A percentile compares a stretch with the other conserved stretches of the same genome.
Evolutionary conservation across 139 green algal genomes (phyloP).

Genomic region (Raphidocelis subcapitata): DNA sequence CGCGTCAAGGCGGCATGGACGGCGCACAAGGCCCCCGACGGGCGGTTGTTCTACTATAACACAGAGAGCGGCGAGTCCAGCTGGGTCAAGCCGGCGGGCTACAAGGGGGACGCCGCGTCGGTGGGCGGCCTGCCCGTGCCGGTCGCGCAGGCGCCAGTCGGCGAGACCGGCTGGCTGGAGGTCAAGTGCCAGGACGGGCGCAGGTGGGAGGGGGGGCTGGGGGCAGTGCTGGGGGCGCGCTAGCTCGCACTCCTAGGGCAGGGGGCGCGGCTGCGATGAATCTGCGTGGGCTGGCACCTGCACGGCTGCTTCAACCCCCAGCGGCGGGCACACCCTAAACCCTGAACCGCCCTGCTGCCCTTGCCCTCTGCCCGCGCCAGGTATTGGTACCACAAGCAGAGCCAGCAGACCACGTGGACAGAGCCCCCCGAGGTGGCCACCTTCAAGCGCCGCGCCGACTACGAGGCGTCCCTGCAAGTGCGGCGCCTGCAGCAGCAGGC

Average conservation of each 20-base stretch:
- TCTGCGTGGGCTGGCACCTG: too few species aligned
- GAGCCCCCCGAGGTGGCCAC: too few species aligned
- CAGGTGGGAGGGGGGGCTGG: conserved; percentile 20
- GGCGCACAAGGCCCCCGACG: conserved; percentile 58
- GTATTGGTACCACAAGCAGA: too few species aligned
- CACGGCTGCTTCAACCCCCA: too few species aligned
- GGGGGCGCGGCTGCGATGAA: too few species aligned
- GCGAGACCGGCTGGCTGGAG: conserved; percentile 62
- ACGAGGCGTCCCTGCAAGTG: too few species aligned
- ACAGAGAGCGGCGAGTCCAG: conserved; percentile 54
- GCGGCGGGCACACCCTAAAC: too few species aligned
- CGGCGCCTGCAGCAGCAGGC: not conserved
- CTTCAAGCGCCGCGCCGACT: too few species aligned
- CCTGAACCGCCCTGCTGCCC: too few species aligned
- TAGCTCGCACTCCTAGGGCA: too few species aligned
- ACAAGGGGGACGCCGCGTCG: conserved; percentile 36
- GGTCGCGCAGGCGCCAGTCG: conserved; percentile 15
- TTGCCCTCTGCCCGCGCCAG: too few species aligned
- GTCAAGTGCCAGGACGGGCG: conserved; percentile 60
- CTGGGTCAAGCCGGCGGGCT: conserved; percentile 55
- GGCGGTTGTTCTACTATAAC: conserved; percentile 80
- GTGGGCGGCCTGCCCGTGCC: conserved; percentile 9
- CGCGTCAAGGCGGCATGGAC: conserved; percentile 42
- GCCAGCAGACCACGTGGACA: too few species aligned
- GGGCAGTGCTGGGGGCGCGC: not conserved